Base-by-base conservation (phyloP, 2,329 filamentous ascomycete genomes). In the Ascochyta rabiei region DNA sequence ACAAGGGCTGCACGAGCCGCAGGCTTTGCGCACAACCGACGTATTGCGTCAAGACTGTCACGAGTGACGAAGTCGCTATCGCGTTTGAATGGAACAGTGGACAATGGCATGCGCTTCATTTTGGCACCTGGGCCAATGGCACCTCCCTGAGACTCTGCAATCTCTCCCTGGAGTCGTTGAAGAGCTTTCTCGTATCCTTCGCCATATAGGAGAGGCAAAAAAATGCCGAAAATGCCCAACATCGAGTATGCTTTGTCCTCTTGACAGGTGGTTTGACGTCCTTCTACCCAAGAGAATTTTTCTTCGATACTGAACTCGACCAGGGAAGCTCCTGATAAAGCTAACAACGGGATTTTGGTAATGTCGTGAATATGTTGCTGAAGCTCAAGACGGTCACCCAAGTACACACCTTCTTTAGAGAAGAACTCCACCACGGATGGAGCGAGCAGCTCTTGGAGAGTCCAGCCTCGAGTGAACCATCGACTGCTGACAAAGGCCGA, bases 61-160 rank as follows among this genome's bases (percentile, higher is more conserved):
- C 68, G 62, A 4, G 64, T 56, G 10, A 72, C 45, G 39, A 71
- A 72, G 30, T 70, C 53, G 2, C 47, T 24, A 24, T 70, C 68
- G 9, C 46, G 62, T 8, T 30, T 33, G 33, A 69, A 70, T 7
- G 50, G 57, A 0, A 51, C 21, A 0, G 12, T 51, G 7, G 42
- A 51, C n/a, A 21, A 24, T 3, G 28, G n/a, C 2, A 21, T 19
- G 8, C 26, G 24, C 24, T 31, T 35, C 13, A 1, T 7, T 34
- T 41, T 26, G 39, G 13, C 23, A 9, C 13, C 21, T 16, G 28
- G 7, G 23, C 10, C 16, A 7, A 30, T 6, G 40, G 26, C 21
- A 30, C 7, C 75, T 34, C 3, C 72, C 71, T 49, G 37, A 3
- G 16, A 26, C 1, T 12, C 8, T 3, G 6, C 24, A 41, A 42